Base-by-base conservation (phyloP, 2,329 filamentous ascomycete species). In the Akanthomyces muscarius region DNA sequence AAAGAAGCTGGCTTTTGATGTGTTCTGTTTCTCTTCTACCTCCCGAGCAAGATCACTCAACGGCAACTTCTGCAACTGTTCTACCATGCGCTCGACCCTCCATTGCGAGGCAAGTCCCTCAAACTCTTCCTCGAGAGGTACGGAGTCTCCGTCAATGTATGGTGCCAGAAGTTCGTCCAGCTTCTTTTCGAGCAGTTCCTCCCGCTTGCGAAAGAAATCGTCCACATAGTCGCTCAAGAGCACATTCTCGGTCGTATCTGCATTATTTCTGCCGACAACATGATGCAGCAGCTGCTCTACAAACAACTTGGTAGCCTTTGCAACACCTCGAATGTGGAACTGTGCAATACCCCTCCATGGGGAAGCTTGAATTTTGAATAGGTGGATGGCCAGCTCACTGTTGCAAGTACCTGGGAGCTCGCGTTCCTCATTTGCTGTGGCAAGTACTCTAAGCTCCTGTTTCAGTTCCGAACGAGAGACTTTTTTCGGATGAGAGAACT, bases 391-490 rank as follows among this genome's bases (percentile, higher is more conserved):
- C 77, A 81, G 69, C 0, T 74, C 70, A 16, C 69, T 69, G 45
- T 77, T 80, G 0, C 73, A 68, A 0, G 70, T 70, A 0, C 77
- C 77, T 0, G 77, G 76, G 23, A 80, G 75, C 53, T 79, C 77
- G 1, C 63, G 71, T 1, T 78, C 78, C 61, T 76, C 77, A 41
- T 79, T 78, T 0, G 63, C 65, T 0, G 73, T 71, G 1, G 74
- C 76, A n/a, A 36, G 38, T 6, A n/a, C 36, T 57, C 54, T 51
- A 13, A 64, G 36, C 50, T 28, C 21, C 14, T 5, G 10, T 3
- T 50, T 50, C 11, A 50, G 25, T 13, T 23, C 47, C 47, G 10
- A 28, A 30, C 30, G 41, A 33, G 28, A 33, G 16, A 33, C 14
- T 33, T 33, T 30, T 13, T 30, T 52, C 13, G 48, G 48, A 8